Evolutionary conservation across 306 rosid genomes (phyloP).

Genomic region (Lagenaria siceraria): DNA sequence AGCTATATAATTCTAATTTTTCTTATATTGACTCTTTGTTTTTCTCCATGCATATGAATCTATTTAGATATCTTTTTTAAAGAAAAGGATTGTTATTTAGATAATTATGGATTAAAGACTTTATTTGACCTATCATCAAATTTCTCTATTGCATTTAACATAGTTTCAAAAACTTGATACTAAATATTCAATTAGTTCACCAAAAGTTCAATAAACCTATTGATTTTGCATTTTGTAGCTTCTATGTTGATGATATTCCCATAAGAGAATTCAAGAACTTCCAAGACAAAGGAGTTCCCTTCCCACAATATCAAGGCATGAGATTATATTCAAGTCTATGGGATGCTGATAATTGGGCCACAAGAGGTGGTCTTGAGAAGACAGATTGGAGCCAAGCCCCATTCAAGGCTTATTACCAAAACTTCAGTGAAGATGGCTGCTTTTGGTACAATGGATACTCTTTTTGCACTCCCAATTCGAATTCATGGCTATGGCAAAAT

Average conservation of each 20-base stretch:
- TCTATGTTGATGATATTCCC: slow-evolving; percentile 52
- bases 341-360: slow-evolving; percentile 76
- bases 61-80: too few species aligned
- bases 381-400: slow-evolving; percentile 67
- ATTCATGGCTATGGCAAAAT: slow-evolving; percentile 25
- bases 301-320: slow-evolving; percentile 48
- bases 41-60: too few species aligned
- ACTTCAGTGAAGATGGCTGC: slow-evolving; percentile 38
- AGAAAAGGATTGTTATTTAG: too few species aligned
- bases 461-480: slow-evolving; percentile 29
- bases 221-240: slow-evolving; percentile 16
- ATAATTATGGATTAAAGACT: background rate
- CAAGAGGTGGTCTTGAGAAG: slow-evolving; percentile 72
- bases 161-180: too few species aligned
- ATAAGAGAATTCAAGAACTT: slow-evolving; percentile 59
- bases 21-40: background rate
- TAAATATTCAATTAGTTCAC: background rate
- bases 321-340: slow-evolving; percentile 49
- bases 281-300: slow-evolving; percentile 35
- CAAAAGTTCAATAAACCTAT: background rate
- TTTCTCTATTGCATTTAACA: background rate
- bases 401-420: slow-evolving; percentile 41
- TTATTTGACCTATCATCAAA: background rate
- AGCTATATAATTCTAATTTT: too few species aligned
- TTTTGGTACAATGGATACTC: slow-evolving; percentile 31